A percentile compares a stretch with the other conserved stretches of the same genome.
Conservation (phyloP, 1,284 basidiomycete genomes). For the Fomitopsis palustris region DNA sequence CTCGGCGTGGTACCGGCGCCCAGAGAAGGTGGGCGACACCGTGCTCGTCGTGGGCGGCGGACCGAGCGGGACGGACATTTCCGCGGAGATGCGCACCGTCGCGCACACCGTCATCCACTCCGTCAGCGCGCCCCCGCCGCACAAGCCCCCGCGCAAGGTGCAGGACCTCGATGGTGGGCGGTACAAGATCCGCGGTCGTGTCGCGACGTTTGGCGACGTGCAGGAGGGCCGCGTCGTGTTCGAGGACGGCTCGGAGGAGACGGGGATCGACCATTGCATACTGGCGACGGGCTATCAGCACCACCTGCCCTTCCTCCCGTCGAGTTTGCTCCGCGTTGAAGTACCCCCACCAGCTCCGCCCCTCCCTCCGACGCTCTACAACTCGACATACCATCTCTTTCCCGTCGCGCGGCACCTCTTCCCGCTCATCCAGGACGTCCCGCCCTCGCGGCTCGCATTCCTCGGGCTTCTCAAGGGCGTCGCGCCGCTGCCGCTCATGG, state of each 20-base stretch:
- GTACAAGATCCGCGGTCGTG: constrained; percentile 41
- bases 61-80: constrained; percentile 66
- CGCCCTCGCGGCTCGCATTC: constrained; percentile 56
- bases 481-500: constrained; percentile 61
- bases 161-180: constrained; percentile 30
- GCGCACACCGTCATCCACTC: constrained; percentile 55
- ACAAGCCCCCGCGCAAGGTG: background rate
- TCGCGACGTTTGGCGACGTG: constrained; percentile 37
- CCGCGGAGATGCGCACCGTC: constrained; percentile 46
- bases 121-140: constrained; percentile 32
- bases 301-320: constrained; percentile 56
- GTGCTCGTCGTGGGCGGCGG: constrained; percentile 71
- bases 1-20: constrained; percentile 63
- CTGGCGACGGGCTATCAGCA: constrained; percentile 74
- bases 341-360: constrained; percentile 41
- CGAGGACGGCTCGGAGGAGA: constrained; percentile 53
- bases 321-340: constrained; percentile 28
- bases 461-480: constrained; percentile 55
- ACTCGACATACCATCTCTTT: constrained; percentile 61
- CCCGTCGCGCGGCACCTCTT: constrained; percentile 56
- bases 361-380: constrained; percentile 47
- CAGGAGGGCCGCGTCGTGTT: constrained; percentile 49
- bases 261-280: constrained; percentile 55
- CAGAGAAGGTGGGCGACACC: constrained; percentile 41
- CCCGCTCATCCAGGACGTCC: constrained; percentile 44